Base-by-base conservation (phyloP, 768 basidiomycete genomes). In the Leucocoprinus sp. region DNA sequence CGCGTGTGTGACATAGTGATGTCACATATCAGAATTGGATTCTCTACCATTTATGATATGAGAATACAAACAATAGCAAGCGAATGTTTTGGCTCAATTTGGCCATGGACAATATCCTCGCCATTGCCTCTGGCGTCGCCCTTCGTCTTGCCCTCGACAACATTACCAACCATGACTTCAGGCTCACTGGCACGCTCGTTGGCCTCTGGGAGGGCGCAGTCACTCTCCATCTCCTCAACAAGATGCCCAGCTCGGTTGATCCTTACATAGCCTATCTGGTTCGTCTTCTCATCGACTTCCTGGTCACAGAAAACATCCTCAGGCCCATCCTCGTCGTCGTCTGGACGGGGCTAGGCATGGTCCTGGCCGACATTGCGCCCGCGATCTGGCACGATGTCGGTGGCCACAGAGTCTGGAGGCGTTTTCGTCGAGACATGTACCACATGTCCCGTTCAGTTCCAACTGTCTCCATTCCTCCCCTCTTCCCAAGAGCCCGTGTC, bases 141-240 rank as follows among this genome's bases (percentile, higher is more conserved):
- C 62, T 87, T 41, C 84, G 84, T 43, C 62, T 78, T 46, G 66
- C 84, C 47, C 64, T 87, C 50, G 76, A 77, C 61, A 43, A 65
- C 21, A 72, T 75, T 42, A 69, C 67, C 47, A 62, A 69, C 49
- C 62, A 74, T 48, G 72, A 74, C 58, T 60, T 70, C 58, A 73
- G 68, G 47, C 58, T 76, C 44, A 74, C 70, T n/a, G 77, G 80
- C 14, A 78, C 80, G 11, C 70, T 88, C 46, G 68, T 89, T 43
- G 86, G 85, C 6, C 65, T 87, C 15, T 88, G 84, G 83, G 85
- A 88, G 61, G 84, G 86, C 38, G 72, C 83, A 19, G 76, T 86
- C 28, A 67, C 85, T 45, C 74, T 78, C 31, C 85, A 87, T 53
- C 86, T 84, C 59, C 61, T 84, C 51, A 73, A 72, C 50, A 82